Conservation (phyloP, 257 asterid species). For the Nicotiana undulata region DNA sequence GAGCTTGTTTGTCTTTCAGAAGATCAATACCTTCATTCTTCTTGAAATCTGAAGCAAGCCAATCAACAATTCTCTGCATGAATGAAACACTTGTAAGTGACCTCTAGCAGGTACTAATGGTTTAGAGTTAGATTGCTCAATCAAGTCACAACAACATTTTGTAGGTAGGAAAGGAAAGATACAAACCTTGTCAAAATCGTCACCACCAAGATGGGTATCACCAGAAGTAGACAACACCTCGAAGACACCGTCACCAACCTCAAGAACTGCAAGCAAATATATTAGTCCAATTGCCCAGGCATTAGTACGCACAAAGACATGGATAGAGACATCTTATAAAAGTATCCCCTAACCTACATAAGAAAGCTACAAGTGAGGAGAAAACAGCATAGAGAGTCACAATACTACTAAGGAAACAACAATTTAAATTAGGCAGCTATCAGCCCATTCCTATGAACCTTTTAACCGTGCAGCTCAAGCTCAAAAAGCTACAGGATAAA, state of each 20-base stretch:
- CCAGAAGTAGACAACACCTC: constrained; percentile 96
- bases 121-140: background rate
- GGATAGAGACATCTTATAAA: background rate
- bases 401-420: background rate
- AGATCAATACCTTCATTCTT: constrained; percentile 84
- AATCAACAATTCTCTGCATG: constrained; percentile 86
- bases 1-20: constrained; percentile 97
- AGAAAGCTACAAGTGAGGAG: background rate
- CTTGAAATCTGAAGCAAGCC: constrained; percentile 82
- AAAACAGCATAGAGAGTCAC: background rate
- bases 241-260: constrained; percentile 95
- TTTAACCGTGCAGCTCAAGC: background rate
- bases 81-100: background rate
- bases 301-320: background rate
- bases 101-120: background rate
- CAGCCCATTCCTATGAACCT: background rate
- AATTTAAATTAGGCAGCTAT: background rate
- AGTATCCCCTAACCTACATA: background rate
- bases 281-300: background rate
- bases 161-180: background rate
- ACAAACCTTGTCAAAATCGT: constrained; percentile 86
- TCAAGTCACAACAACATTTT: background rate
- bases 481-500: background rate
- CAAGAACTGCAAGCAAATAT: constrained; percentile 49
- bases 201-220: constrained; percentile 98